A percentile compares a stretch with the other conserved stretches of the same genome.
phyloP scores from a whole-genome alignment of 2,329 filamentous ascomycete species.

The Thelonectria discophora region DNA sequence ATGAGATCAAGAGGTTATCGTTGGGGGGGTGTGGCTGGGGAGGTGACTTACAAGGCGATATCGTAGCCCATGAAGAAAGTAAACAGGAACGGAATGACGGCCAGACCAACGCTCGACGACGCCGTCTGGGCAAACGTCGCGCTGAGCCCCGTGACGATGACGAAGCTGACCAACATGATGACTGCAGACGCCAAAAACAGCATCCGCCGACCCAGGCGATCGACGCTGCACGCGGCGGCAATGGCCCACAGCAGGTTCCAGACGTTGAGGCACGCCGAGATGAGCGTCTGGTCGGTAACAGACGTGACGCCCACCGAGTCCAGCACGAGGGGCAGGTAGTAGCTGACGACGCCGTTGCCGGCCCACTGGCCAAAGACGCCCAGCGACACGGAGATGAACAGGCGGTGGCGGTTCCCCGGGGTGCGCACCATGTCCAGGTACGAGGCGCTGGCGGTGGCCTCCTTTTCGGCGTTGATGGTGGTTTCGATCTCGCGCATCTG shows the following conservation, averaged over 20 bases:
- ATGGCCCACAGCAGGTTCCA: slow-evolving; percentile 50
- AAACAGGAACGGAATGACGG: slow-evolving; percentile 59
- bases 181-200: slow-evolving; percentile 50
- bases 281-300: slow-evolving; percentile 49
- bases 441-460: slow-evolving; percentile 25
- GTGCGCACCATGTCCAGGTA: slow-evolving; percentile 31
- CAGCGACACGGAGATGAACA: slow-evolving; percentile 35
- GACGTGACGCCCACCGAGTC: slow-evolving; percentile 49
- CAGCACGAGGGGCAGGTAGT: slow-evolving; percentile 52
- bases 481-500: slow-evolving; percentile 53
- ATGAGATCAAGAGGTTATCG: no score
- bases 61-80: slow-evolving; percentile 57
- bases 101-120: slow-evolving; percentile 49
- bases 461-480: slow-evolving; percentile 43
- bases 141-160: slow-evolving; percentile 51
- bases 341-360: slow-evolving; percentile 47
- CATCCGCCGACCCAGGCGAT: slow-evolving; percentile 51
- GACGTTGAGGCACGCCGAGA: slow-evolving; percentile 53
- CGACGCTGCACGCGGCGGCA: slow-evolving; percentile 49
- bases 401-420: slow-evolving; percentile 32
- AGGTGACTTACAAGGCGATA: slow-evolving; percentile 48
- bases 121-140: slow-evolving; percentile 43
- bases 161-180: slow-evolving; percentile 49
- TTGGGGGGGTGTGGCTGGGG: not conserved
- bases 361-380: slow-evolving; percentile 46